Base-by-base conservation (phyloP, 2,329 filamentous ascomycete genomes). In the Colletotrichum cereale region DNA sequence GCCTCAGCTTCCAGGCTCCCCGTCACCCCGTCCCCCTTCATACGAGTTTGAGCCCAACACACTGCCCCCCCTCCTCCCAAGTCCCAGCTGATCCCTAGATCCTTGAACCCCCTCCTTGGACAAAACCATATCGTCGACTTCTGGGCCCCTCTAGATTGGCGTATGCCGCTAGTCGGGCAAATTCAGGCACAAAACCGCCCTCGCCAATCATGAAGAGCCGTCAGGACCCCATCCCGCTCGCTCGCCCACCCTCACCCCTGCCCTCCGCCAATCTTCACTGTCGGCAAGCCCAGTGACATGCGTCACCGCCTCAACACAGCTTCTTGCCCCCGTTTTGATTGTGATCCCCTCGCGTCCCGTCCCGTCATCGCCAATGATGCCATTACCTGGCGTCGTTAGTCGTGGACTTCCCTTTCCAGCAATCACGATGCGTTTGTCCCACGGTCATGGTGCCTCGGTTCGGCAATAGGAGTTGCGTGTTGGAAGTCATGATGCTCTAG, bases 231-330 rank as follows among this genome's bases (percentile, higher is more conserved):
- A 26, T 57, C 55, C 66, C 31, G 56, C 44, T 64, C 65, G n/a
- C 44, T 53, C 57, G 58, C 52, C 40, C 44, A 40, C 31, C 24
- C 42, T 24, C 36, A 64, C 48, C 69, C 69, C 58, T 67, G 69
- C 47, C n/a, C 65, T 60, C 66, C 58, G 58, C 69, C 47, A 34
- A 21, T 72, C 69, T 72, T 72, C 69, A 72, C 40, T 40, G 58
- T 64, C 66, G 65, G 53, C 66, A 64, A 69, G 65, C 65, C 66
- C 69, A 72, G 58, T 72, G 69, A 72, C 60, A 36, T 72, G 69
- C 69, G 69, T 72, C 69, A 69, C 69, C 69, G 69, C 65, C 69
- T 72, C 66, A 72, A 72, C 69, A 72, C 69, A 65, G 69, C 69
- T 72, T 53, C 65, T 72, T 63, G 58, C 60, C 58, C 44, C 64